Evolutionary conservation across 1,139 yeast genomes (phyloP), one percentile per base, ranked within the genome.

Genomic region (Saccharomycopsis crataegensis): DNA sequence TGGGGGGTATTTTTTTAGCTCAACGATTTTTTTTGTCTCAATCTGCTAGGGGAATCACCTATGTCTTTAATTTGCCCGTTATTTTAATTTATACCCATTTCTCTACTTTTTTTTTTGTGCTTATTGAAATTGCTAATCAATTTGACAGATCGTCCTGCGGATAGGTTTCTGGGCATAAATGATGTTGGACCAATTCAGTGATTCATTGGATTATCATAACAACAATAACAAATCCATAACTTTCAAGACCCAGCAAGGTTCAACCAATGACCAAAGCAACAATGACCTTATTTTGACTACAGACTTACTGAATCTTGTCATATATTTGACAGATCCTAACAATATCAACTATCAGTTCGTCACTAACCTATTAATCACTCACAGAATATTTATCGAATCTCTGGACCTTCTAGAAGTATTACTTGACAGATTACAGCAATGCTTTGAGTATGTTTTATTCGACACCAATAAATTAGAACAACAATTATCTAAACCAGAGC

Each of bases 321-420:
- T 84, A 2, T 84, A 86, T 59, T 69, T 91, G 53, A 86, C 97
- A 0, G 82, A 93, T 8, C 94, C 96, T 8, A 80, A 80, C 46
- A 77, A 83, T 7, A 79, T 90, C 32, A 94, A 89, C 66, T 91
- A 93, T 65, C 80, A 82, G 58, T 74, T 86, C 49, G 71, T 88
- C 52, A 80, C 93, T 52, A 97, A 91, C 68, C 90, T 93, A 66
- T 88, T 93, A 66, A 75, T 91, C 48, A 83, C 96, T 1, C 91
- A 81, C 67, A 75, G 98, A 54, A 75, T 83, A 58, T 91, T 87
- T 65, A 71, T 85, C 48, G 71, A 80, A 40, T 69, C 85, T 14
- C 67, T 72, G 36, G 77, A 79, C 14, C 75, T 91, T 14, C 71
- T 89, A 67, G 77, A 78, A 58, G 68, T 85, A 46, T 69, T 91